Percentiles rank a stretch among this genome's conserved stretches.
These are phyloP conservation scores for Pyrenopolyporus hunteri DNA, from an alignment of 495 filamentous ascomycete species.

Conservation along the genomic window DNA sequence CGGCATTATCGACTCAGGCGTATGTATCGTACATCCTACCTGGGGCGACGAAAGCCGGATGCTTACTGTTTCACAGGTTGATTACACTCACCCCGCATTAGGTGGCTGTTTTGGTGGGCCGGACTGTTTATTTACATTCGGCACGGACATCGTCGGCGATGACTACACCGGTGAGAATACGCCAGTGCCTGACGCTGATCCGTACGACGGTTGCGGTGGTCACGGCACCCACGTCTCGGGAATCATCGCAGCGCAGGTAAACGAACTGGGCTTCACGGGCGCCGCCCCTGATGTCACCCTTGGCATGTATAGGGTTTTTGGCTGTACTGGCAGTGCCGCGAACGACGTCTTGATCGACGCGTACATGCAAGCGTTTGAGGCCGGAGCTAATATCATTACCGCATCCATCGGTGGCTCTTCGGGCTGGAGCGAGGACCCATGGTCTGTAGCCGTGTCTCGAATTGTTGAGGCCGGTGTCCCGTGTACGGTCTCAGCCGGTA, in stretches of 20 bases:
- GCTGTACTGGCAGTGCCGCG: conserved; percentile 53
- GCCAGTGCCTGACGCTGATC: conserved; percentile 53
- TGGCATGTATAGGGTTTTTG: conserved; percentile 62
- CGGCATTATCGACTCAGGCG: conserved; percentile 55
- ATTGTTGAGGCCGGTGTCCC: conserved; percentile 63
- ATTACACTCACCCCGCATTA: conserved; percentile 63
- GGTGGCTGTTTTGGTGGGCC: conserved; percentile 60
- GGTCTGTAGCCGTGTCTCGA: conserved; percentile 58
- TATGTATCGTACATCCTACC: conserved; percentile 35
- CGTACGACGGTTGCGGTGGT: conserved; percentile 52
- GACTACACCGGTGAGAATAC: conserved; percentile 50
- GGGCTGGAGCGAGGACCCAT: conserved; percentile 63
- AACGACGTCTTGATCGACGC: conserved; percentile 62
- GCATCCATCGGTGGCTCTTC: conserved; percentile 62
- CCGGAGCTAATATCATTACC: conserved; percentile 64
- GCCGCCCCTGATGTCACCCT: conserved; percentile 61
- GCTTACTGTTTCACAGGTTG: conserved; percentile 49
- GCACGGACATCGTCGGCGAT: conserved; percentile 60
- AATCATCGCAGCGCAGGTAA: conserved; percentile 60
- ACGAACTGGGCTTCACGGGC: conserved; percentile 59
- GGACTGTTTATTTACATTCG: conserved; percentile 61
- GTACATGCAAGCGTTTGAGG: conserved; percentile 63
- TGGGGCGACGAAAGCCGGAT: background rate
- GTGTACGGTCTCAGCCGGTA: conserved; percentile 61
- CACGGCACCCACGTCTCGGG: conserved; percentile 59